phyloP scores from a whole-genome alignment of 441 rosid genomes.

The Populus hybrid region DNA sequence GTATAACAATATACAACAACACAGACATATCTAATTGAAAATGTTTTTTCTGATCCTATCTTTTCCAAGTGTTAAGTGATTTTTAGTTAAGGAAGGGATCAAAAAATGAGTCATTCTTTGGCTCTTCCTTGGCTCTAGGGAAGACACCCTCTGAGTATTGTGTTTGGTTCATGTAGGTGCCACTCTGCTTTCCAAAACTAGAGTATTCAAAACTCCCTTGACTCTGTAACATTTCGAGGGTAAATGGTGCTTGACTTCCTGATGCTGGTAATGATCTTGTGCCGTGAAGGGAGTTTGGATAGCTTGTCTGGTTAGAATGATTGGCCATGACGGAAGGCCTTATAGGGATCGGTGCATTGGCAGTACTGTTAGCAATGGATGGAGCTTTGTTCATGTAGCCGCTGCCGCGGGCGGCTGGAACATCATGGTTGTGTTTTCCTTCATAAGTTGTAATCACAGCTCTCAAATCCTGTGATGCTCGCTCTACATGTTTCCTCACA shows the following conservation, averaged over 20 bases:
- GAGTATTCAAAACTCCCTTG: slow-evolving; percentile 36
- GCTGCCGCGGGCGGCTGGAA: slow-evolving; percentile 74
- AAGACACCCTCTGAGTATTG: slow-evolving; percentile 30
- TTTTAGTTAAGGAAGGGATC: slow-evolving; percentile 46
- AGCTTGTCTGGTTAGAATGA: slow-evolving; percentile 36
- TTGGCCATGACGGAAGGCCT: slow-evolving; percentile 56
- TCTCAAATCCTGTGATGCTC: slow-evolving; percentile 71
- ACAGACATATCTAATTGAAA: not conserved
- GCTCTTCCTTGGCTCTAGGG: slow-evolving; percentile 56
- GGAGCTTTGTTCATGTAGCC: slow-evolving; percentile 26
- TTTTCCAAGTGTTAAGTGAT: slow-evolving; percentile 9
- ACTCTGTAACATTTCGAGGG: slow-evolving; percentile 47
- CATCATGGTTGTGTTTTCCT: slow-evolving; percentile 88
- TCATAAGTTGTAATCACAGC: slow-evolving; percentile 92
- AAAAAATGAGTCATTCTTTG: slow-evolving; percentile 47
- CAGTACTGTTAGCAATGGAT: slow-evolving; percentile 10
- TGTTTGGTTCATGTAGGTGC: slow-evolving; percentile 34
- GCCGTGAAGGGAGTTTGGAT: slow-evolving; percentile 24
- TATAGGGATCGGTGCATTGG: slow-evolving; percentile 32
- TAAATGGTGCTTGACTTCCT: slow-evolving; percentile 35
- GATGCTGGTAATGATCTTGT: slow-evolving; percentile 23
- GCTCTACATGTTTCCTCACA: slow-evolving; percentile 86
- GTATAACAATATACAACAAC: slow-evolving; percentile 19
- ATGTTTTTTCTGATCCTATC: slow-evolving; percentile 1
- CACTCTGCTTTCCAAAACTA: slow-evolving; percentile 33